Evolutionary conservation across 768 basidiomycete species (phyloP).

Genomic region (Candolleomyces aberdarensis): DNA sequence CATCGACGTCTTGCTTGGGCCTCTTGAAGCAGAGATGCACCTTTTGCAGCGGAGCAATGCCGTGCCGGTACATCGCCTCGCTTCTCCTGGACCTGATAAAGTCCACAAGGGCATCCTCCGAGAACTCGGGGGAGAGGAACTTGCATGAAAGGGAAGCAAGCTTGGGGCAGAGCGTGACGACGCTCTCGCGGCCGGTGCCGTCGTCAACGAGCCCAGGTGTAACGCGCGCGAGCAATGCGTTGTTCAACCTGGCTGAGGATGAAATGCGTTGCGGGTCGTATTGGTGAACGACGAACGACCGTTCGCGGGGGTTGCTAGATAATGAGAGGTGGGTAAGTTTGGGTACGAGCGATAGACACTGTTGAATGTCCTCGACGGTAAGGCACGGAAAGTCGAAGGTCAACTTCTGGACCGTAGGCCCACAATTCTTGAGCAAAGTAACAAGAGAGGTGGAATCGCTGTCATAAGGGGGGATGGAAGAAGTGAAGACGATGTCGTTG

Average conservation of each 20-base stretch:
- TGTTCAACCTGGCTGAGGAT: neutral
- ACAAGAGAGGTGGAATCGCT: constrained; percentile 1
- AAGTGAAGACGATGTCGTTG: neutral
- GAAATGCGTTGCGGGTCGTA: neutral
- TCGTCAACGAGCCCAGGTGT: neutral
- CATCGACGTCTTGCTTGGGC: neutral
- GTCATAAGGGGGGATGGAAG: constrained; percentile 2
- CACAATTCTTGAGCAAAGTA: neutral
- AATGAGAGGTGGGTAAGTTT: neutral
- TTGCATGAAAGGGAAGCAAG: neutral
- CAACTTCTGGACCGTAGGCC: neutral
- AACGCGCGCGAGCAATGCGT: neutral
- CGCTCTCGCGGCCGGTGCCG: neutral
- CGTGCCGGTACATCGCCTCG: constrained; percentile 1
- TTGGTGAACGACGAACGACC: neutral
- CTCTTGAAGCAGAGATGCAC: constrained; percentile 3
- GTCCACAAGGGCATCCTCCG: constrained; percentile 2
- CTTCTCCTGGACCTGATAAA: constrained; percentile 1
- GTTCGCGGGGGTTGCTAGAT: neutral
- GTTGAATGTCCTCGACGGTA: neutral
- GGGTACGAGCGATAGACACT: neutral
- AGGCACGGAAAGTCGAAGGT: constrained; percentile 2
- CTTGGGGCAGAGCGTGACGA: neutral
- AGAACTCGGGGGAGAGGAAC: neutral
- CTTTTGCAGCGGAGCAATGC: constrained; percentile 1